A percentile compares a stretch with the other conserved stretches of the same genome.
These are phyloP conservation scores for Trichophyton schoenleinii DNA, from an alignment of 2,329 filamentous ascomycete species.

Conservation along the genomic window DNA sequence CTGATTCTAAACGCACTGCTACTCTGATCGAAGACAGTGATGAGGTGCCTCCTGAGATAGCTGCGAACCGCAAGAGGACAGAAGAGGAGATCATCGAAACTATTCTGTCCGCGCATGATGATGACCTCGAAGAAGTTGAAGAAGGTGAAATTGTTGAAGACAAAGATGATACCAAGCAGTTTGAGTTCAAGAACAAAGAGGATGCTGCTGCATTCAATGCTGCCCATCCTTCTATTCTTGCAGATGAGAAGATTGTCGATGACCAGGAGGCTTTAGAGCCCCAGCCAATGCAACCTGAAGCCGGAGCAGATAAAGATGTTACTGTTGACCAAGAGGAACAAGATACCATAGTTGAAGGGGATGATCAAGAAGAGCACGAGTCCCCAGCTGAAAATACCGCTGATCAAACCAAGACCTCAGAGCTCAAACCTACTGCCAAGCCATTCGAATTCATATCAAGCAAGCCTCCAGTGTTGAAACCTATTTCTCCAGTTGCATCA, in stretches of 20 bases:
- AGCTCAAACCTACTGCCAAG: slow-evolving; percentile 36
- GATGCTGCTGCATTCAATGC: slow-evolving; percentile 39
- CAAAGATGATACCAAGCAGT: slow-evolving; percentile 36
- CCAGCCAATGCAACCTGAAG: not conserved
- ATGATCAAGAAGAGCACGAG: not conserved
- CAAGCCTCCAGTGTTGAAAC: slow-evolving; percentile 1
- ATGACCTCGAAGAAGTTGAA: slow-evolving; percentile 27
- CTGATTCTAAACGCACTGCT: slow-evolving; percentile 17
- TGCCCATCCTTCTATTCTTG: slow-evolving; percentile 34
- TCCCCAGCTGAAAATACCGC: not conserved
- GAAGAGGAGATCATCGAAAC: not conserved
- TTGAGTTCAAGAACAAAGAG: slow-evolving; percentile 43
- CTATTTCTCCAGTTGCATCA: slow-evolving; percentile 15
- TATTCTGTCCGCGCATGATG: slow-evolving; percentile 15
- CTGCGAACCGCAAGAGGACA: not conserved
- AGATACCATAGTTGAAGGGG: slow-evolving; percentile 1
- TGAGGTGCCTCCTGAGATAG: slow-evolving; percentile 7
- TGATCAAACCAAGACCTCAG: not conserved
- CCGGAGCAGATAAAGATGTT: not conserved
- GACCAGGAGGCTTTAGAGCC: not conserved
- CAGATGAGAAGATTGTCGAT: slow-evolving; percentile 2
- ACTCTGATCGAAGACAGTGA: slow-evolving; percentile 26
- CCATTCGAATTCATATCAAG: slow-evolving; percentile 47
- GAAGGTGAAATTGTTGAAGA: slow-evolving; percentile 27
- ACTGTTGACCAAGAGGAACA: not conserved